Base-by-base conservation (phyloP, 495 filamentous ascomycete genomes). In the Oidiodendron maius region DNA sequence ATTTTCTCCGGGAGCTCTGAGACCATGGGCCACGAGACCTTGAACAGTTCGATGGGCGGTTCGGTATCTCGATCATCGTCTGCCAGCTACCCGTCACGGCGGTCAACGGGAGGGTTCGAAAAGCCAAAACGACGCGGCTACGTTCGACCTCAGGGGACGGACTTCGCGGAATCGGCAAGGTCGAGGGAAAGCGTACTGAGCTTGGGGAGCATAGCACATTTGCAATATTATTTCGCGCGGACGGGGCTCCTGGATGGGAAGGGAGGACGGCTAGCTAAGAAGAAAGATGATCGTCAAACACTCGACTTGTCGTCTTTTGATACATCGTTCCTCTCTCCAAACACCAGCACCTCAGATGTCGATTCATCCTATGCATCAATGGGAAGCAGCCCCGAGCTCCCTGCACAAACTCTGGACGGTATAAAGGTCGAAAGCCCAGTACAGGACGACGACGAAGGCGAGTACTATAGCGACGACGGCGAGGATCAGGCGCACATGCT, bases 171-270 rank as follows among this genome's bases (percentile, higher is more conserved):
- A 23, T 97, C 93, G 26, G 93, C 93, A 43, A 80, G 80, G 53
- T 85, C 87, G 37, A 74, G 93, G 50, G 90, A 97, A 53, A 96
- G 89, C 57, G 93, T 98, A 46, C 82, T 96, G 76, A 95, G 87
- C 61, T 68, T 98, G 52, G 93, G 93, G 20, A 96, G 90, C 61
- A 98, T 98, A 57, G 89, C 91, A 39, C 93, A 98, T 68, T 69
- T 98, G 56, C 93, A 98, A 60, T 96, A 98, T 64, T 98, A 97
- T 64, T 98, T 98, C 64, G 91, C 93, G 30, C 76, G 94, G 42
- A 98, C 93, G 3, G 93, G 93, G 2, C 64, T 98, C 43, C 64
- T 98, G 40, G 93, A 98, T 59, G 90, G 91, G 28, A 96, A 96
- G 63, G 91, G 90, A 15, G 93, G 83, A 40, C 87, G 90, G 49